Evolutionary conservation across 225 moss, liverwort and hornwort species (phyloP), one percentile per base, ranked within the genome.

Genomic region (Marchantia polymorpha): DNA sequence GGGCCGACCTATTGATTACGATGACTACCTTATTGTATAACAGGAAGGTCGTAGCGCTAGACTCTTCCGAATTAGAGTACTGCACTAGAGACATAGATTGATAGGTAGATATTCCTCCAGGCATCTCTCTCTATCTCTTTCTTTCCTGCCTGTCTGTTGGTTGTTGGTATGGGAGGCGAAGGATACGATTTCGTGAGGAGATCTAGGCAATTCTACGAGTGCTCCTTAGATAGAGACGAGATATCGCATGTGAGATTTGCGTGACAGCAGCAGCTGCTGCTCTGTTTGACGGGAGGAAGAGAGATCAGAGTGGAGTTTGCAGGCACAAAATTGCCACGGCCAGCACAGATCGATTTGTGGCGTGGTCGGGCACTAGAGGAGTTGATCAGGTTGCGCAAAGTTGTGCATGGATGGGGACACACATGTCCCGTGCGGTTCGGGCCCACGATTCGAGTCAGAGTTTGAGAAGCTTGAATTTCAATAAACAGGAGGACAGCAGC

Each of bases 331-430:
- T 39, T 39, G 39, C 39, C 39, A 39, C 39, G 2, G 5, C 39
- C 39, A 56, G 56, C 56, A 56, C 19, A 56, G 56, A 19, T 56
- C 25, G 73, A 54, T 23, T 52, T 25, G 23, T 10, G 8, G 26
- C 19, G 16, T 19, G 9, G 20, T 22, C 53, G 56, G 56, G 14
- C 14, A 19, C 14, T 12, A 0, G 19, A 12, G 13, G 9, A 56
- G 14, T 19, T 65, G 65, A 56, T 46, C 39, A 39, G 72, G 66
- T 23, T 52, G 39, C 48, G 15, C 22, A 56, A 77, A 64, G 22
- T 74, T 68, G 77, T 87, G 87, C 49, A 87, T 87, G 87, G 87
- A 87, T 87, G 87, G 87, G 87, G 84, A 68, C 82, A 74, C 87
- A 69, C 22, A 52, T 77, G 73, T 87, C 87, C 53, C 73, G 74